phyloP scores from a whole-genome alignment of 208 protist genomes.

The Leishmania tarentolae region DNA sequence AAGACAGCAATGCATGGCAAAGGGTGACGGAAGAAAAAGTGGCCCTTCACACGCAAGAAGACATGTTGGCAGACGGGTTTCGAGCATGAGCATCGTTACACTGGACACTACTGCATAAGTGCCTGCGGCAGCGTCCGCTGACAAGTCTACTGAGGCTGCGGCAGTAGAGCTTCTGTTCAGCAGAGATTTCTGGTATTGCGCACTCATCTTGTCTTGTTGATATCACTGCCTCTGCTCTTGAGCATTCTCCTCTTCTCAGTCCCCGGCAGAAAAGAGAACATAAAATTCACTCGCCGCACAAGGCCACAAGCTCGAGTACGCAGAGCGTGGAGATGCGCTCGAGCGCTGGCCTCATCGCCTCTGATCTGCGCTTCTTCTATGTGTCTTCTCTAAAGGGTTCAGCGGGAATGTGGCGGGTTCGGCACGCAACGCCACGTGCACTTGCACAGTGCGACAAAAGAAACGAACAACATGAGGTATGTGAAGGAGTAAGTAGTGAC shows the following conservation, averaged over 20 bases:
- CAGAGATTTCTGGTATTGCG: not conserved
- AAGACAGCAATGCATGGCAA: not conserved
- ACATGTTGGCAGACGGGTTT: not conserved
- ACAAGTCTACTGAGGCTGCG: not conserved
- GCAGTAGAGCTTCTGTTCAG: not conserved
- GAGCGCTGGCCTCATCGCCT: not conserved
- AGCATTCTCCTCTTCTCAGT: not conserved
- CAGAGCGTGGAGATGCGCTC: not conserved
- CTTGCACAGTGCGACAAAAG: not conserved
- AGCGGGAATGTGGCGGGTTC: not conserved
- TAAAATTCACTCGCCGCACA: not conserved
- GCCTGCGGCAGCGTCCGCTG: not conserved
- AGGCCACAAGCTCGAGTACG: not conserved
- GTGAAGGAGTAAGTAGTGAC: not conserved
- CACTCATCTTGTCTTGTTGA: not conserved
- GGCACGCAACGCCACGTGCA: not conserved
- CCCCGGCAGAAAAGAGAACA: not conserved
- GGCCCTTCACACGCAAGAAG: conserved; percentile 7
- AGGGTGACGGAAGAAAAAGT: conserved; percentile 9
- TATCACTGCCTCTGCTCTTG: not conserved
- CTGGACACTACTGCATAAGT: not conserved
- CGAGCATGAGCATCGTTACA: not conserved
- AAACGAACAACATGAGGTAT: not conserved
- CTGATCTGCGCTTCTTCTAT: not conserved
- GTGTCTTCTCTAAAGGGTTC: not conserved